These are phyloP conservation scores for Zymoseptoria pseudotritici DNA, from an alignment of 2,329 filamentous ascomycete genomes.

Conservation along the genomic window DNA sequence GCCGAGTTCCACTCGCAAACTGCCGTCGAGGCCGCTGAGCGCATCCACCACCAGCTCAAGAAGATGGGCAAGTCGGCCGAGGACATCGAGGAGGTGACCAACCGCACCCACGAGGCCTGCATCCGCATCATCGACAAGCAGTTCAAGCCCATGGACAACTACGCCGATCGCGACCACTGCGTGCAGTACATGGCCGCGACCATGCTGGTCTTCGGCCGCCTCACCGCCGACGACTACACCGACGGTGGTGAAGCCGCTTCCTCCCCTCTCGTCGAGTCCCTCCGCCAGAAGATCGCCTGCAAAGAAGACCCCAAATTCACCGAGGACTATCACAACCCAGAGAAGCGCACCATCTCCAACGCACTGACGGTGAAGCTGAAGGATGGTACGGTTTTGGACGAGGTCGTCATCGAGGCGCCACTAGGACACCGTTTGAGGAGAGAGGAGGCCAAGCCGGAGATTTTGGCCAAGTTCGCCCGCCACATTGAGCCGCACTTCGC, in stretches of 20 bases:
- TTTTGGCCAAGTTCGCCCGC: conserved; percentile 89
- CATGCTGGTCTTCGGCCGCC: conserved; percentile 91
- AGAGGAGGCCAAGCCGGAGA: conserved; percentile 92
- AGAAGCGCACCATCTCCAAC: conserved; percentile 93
- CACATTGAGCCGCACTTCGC: conserved; percentile 80
- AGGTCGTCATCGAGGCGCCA: conserved; percentile 88
- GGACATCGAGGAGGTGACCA: conserved; percentile 88
- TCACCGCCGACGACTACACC: conserved; percentile 87
- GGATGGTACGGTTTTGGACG: conserved; percentile 83
- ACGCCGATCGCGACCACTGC: conserved; percentile 98
- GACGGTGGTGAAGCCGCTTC: conserved; percentile 90
- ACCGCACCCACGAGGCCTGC: conserved; percentile 96
- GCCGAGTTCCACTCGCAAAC: conserved; percentile 99
- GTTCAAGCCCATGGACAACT: conserved; percentile 99
- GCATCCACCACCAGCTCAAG: conserved; percentile 76
- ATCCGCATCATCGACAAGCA: conserved; percentile 99
- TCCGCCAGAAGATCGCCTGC: conserved; percentile 89
- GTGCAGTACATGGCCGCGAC: conserved; percentile 98
- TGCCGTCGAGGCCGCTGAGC: conserved; percentile 88
- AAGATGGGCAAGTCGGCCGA: conserved; percentile 80
- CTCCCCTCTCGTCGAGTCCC: conserved; percentile 78
- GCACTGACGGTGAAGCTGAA: conserved; percentile 90
- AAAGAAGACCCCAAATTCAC: conserved; percentile 90
- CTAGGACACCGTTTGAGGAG: conserved; percentile 84
- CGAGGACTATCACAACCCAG: conserved; percentile 87